A percentile compares a stretch with the other conserved stretches of the same genome.
These are phyloP conservation scores for Prunus mume DNA, from an alignment of 306 rosid species.

Conservation along the genomic window DNA sequence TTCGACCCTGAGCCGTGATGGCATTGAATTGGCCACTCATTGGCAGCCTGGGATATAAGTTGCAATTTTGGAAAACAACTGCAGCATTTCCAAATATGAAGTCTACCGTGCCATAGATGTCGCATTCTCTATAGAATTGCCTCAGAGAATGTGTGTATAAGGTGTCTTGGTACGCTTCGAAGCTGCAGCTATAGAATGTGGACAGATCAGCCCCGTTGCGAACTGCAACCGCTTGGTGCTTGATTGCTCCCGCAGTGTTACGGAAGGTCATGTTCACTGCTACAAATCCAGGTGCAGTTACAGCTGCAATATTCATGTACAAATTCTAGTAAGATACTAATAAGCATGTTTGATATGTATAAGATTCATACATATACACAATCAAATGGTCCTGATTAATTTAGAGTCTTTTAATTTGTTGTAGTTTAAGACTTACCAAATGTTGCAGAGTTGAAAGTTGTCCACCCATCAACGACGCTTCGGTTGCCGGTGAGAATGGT, in stretches of 20 bases:
- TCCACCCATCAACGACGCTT: conserved; percentile 78
- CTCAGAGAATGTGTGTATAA: conserved; percentile 71
- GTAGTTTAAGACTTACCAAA: conserved; percentile 47
- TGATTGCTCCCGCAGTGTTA: conserved; percentile 77
- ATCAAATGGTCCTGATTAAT: no score
- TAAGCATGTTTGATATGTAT: background rate
- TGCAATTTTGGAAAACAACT: conserved; percentile 77
- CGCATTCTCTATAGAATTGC: conserved; percentile 82
- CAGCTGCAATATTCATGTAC: conserved; percentile 45
- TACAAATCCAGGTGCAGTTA: conserved; percentile 56
- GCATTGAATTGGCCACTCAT: conserved; percentile 84
- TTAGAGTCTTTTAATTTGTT: background rate
- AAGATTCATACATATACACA: no score
- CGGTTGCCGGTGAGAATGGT: conserved; percentile 75
- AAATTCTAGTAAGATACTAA: background rate
- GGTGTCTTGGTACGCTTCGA: conserved; percentile 83
- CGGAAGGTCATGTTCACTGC: conserved; percentile 72
- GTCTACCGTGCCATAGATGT: conserved; percentile 78
- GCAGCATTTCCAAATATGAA: conserved; percentile 97
- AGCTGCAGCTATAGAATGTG: conserved; percentile 70
- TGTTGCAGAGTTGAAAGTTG: conserved; percentile 90
- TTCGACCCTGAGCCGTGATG: conserved; percentile 85
- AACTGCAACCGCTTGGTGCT: conserved; percentile 78
- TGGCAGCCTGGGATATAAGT: conserved; percentile 75
- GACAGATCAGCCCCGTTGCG: conserved; percentile 71